A percentile compares a stretch with the other conserved stretches of the same genome.
phyloP scores from a whole-genome alignment of 2,329 filamentous ascomycete species.

The Bisporella sp. region DNA sequence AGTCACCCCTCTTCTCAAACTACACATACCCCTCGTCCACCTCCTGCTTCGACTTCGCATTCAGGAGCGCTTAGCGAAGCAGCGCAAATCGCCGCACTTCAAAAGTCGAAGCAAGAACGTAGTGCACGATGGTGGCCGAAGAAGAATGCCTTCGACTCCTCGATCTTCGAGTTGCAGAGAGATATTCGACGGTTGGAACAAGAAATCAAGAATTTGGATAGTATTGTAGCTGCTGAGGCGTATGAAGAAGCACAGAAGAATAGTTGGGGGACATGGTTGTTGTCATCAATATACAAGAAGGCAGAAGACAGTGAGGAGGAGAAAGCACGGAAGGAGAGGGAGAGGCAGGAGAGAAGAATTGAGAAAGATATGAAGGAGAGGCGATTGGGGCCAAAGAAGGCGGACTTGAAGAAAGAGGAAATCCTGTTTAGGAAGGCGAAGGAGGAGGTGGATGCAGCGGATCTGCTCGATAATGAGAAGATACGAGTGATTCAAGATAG shows the following conservation, averaged over 20 bases:
- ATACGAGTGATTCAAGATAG: constrained; percentile 3
- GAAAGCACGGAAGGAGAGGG: constrained; percentile 26
- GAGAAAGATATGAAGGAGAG: constrained; percentile 29
- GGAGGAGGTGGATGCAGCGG: constrained; percentile 7
- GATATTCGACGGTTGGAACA: constrained; percentile 19
- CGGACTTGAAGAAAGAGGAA: constrained; percentile 13
- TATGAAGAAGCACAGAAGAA: constrained; percentile 25
- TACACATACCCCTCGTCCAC: not conserved
- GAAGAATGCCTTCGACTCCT: constrained; percentile 17
- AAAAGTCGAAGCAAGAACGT: constrained; percentile 26
- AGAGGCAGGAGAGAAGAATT: constrained; percentile 25
- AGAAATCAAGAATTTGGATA: constrained; percentile 23
- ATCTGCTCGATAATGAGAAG: constrained; percentile 9
- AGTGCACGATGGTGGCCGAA: constrained; percentile 21
- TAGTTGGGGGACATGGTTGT: constrained; percentile 26
- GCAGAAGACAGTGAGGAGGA: constrained; percentile 26
- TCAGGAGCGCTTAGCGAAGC: constrained; percentile 13
- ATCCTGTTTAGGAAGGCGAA: constrained; percentile 1
- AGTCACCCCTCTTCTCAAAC: not conserved
- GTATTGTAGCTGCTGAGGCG: constrained; percentile 22
- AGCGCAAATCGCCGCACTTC: constrained; percentile 22
- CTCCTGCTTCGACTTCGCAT: not conserved
- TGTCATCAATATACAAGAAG: constrained; percentile 26
- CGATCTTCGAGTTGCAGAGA: constrained; percentile 15
- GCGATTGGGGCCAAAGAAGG: constrained; percentile 13